Conservation (phyloP, 345 rosid species). For the Lepidium aucheri region DNA sequence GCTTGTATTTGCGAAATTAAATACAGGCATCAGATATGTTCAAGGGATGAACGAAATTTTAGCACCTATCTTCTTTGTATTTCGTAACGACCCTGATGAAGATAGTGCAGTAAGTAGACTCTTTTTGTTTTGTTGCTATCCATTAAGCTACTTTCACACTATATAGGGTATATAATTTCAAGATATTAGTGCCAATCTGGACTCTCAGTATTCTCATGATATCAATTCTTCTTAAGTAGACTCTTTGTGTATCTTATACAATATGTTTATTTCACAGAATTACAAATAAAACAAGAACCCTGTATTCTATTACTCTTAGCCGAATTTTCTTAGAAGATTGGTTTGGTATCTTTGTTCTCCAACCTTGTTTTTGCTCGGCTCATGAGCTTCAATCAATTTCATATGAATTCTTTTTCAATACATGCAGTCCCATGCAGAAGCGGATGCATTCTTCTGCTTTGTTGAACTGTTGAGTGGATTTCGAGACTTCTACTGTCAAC, state of each 20-base stretch:
- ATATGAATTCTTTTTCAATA: constrained; percentile 12
- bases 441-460: constrained; percentile 55
- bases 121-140: neutral
- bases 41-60: constrained; percentile 99
- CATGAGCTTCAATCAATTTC: neutral
- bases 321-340: neutral
- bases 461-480: constrained; percentile 92
- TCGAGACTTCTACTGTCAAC: constrained; percentile 95
- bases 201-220: neutral
- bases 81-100: constrained; percentile 77
- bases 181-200: neutral
- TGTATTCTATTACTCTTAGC: neutral
- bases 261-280: neutral
- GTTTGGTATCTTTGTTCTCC: neutral
- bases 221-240: neutral
- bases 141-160: neutral
- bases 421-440: constrained; percentile 32
- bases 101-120: constrained; percentile 61
- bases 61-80: constrained; percentile 85
- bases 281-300: neutral
- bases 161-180: neutral
- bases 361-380: neutral
- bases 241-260: neutral
- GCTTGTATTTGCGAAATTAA: constrained; percentile 87
- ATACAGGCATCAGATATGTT: constrained; percentile 97